Evolutionary conservation across 2,329 filamentous ascomycete genomes (phyloP).

Genomic region (Penicillium sp.): DNA sequence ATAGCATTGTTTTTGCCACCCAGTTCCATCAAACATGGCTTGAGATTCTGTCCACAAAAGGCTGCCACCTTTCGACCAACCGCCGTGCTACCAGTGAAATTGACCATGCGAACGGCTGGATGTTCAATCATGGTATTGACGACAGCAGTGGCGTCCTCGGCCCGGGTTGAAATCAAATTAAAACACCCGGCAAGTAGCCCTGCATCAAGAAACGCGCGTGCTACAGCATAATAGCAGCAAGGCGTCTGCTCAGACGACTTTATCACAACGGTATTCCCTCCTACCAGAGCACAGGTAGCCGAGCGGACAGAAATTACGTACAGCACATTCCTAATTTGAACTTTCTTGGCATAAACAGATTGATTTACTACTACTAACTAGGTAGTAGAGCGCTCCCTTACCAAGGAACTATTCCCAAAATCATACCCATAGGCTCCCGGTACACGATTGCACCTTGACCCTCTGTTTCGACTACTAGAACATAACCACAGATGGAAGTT

Average conservation of each 20-base stretch:
- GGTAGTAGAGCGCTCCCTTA: constrained; percentile 34
- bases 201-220: constrained; percentile 35
- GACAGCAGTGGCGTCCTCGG: constrained; percentile 31
- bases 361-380: too few species aligned
- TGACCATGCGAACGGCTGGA: constrained; percentile 37
- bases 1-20: constrained; percentile 47
- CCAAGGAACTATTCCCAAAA: constrained; percentile 77
- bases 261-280: constrained; percentile 69
- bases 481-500: constrained; percentile 43
- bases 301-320: constrained; percentile 47
- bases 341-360: not conserved
- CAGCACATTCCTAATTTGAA: constrained; percentile 49
- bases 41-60: constrained; percentile 37
- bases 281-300: constrained; percentile 60
- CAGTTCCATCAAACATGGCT: constrained; percentile 47
- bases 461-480: constrained; percentile 47
- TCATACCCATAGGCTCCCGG: constrained; percentile 72
- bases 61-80: constrained; percentile 41
- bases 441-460: constrained; percentile 61
- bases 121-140: constrained; percentile 37
- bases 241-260: constrained; percentile 67
- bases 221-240: constrained; percentile 54
- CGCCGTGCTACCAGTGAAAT: constrained; percentile 43
- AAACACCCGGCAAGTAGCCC: constrained; percentile 41
- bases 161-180: constrained; percentile 35